Conservation (phyloP, 805 yeast species). For the Monosporozyma siamensis region DNA sequence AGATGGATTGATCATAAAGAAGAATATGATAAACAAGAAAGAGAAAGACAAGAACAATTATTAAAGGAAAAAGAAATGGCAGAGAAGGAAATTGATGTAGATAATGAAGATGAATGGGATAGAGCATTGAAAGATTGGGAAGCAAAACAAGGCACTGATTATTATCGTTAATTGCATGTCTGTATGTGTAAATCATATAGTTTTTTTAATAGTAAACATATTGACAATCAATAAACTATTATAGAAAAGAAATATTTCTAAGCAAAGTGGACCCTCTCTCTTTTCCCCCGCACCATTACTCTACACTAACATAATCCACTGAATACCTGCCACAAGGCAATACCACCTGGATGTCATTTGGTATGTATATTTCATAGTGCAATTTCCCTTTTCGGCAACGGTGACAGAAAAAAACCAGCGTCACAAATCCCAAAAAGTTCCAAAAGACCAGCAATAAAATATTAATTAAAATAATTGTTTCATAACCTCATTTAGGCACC, state of each 20-base stretch:
- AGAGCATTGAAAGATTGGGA: constrained; percentile 53
- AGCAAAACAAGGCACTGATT: constrained; percentile 29
- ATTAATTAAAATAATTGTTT: not conserved
- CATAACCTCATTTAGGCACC: too few relatives aligned
- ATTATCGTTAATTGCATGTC: constrained; percentile 13
- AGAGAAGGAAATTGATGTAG: constrained; percentile 42
- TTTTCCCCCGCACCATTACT: too few relatives aligned
- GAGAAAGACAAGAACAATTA: constrained; percentile 36
- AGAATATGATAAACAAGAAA: constrained; percentile 58
- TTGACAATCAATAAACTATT: too few relatives aligned
- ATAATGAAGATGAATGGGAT: constrained; percentile 68
- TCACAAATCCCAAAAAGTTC: not conserved
- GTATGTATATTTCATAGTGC: too few relatives aligned
- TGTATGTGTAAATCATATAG: too few relatives aligned
- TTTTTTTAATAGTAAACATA: too few relatives aligned
- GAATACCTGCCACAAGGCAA: too few relatives aligned
- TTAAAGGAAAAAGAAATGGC: constrained; percentile 34
- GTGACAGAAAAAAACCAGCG: constrained; percentile 1
- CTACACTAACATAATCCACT: too few relatives aligned
- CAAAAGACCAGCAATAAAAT: constrained; percentile 1
- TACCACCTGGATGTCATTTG: too few relatives aligned
- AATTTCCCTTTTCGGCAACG: not conserved
- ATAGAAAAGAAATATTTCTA: too few relatives aligned
- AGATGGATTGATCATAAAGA: constrained; percentile 88
- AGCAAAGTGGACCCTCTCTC: too few relatives aligned